Evolutionary conservation across 192 early-diverging fungal genomes (phyloP).

Genomic region (Powellomyces hirtus): DNA sequence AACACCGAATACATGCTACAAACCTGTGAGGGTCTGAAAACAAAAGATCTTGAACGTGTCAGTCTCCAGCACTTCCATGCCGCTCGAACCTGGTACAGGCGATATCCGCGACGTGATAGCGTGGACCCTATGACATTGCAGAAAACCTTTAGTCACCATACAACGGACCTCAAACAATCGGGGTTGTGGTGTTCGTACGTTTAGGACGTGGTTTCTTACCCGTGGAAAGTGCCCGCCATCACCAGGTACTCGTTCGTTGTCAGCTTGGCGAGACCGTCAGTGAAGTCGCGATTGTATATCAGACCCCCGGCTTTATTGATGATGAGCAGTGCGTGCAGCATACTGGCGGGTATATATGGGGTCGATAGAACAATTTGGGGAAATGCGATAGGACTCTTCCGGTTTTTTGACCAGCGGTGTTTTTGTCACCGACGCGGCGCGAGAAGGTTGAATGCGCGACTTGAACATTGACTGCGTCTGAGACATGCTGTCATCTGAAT

Average conservation of each 20-base stretch:
- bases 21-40: slow-evolving; percentile 91
- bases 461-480: too few relatives aligned
- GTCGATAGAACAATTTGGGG: too few relatives aligned
- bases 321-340: slow-evolving; percentile 45
- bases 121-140: slow-evolving; percentile 83
- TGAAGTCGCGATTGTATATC: slow-evolving; percentile 90
- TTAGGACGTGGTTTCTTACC: slow-evolving; percentile 50
- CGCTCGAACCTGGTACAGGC: slow-evolving; percentile 74
- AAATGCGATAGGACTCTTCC: too few relatives aligned
- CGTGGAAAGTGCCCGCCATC: slow-evolving; percentile 96
- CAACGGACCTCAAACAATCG: too few relatives aligned
- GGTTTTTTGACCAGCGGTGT: too few relatives aligned
- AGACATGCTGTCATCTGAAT: too few relatives aligned
- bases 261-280: slow-evolving; percentile 75
- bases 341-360: too few relatives aligned
- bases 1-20: background rate
- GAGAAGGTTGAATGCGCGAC: too few relatives aligned
- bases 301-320: slow-evolving; percentile 82
- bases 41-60: slow-evolving; percentile 90
- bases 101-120: slow-evolving; percentile 93
- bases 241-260: slow-evolving; percentile 95
- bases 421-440: too few relatives aligned
- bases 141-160: too few relatives aligned
- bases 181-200: too few relatives aligned
- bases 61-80: slow-evolving; percentile 90